A percentile compares a stretch with the other conserved stretches of the same genome.
phyloP scores from a whole-genome alignment of 371 early-diverging fungal genomes.

The Nosema granulosis region DNA sequence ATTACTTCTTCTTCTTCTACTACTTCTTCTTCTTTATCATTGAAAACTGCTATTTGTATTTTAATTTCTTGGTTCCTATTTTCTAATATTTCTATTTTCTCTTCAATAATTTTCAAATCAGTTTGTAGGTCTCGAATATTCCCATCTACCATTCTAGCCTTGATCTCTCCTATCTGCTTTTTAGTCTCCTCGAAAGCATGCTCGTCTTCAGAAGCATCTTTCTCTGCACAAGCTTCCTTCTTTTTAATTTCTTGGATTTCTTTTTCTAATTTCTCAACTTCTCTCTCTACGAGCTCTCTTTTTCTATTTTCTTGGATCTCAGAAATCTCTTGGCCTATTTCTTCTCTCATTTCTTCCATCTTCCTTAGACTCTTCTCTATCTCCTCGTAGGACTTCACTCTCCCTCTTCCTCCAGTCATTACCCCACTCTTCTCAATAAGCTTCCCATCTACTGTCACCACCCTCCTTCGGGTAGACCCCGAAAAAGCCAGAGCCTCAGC shows the following conservation, averaged over 20 bases:
- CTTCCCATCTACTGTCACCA: constrained; percentile 90
- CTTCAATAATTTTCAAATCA: constrained; percentile 24
- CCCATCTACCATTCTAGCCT: background rate
- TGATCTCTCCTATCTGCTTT: background rate
- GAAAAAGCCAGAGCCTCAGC: constrained; percentile 86
- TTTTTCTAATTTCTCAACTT: background rate
- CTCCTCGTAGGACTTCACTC: constrained; percentile 39
- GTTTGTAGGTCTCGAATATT: constrained; percentile 4
- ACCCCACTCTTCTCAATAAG: constrained; percentile 89
- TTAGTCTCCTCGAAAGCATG: background rate
- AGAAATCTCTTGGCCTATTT: constrained; percentile 21
- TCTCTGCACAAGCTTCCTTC: background rate
- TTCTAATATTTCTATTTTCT: constrained; percentile 56
- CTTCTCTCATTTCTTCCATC: constrained; percentile 22
- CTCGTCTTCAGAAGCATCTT: background rate
- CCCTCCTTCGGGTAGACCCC: constrained; percentile 74
- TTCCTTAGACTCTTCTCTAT: constrained; percentile 34
- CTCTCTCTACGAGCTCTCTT: background rate
- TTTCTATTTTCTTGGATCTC: constrained; percentile 13
- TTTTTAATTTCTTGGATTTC: constrained; percentile 22
- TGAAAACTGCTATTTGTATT: constrained; percentile 11
- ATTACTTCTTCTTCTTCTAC: constrained; percentile 23
- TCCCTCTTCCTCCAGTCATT: constrained; percentile 79
- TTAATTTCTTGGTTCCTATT: constrained; percentile 54
- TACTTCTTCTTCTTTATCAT: background rate